Conservation (phyloP, 257 asterid genomes). For the Solanum megistacrolobum region DNA sequence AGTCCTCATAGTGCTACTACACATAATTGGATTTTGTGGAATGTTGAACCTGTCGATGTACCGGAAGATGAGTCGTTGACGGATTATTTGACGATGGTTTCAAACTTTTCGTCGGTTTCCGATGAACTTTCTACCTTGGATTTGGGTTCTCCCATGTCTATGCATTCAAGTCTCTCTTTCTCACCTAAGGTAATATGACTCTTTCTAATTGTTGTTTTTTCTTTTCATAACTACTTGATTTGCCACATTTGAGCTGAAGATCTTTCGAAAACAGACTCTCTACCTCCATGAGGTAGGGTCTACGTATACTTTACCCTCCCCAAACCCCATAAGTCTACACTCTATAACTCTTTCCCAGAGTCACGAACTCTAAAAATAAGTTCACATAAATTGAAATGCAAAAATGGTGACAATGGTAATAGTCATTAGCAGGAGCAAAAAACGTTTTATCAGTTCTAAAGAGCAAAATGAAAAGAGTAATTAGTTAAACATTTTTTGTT, state of each 20-base stretch:
- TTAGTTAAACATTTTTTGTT: not conserved
- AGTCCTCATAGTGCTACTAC: conserved; percentile 36
- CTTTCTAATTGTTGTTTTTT: not conserved
- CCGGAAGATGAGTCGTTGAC: conserved; percentile 58
- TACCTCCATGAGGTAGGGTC: not conserved
- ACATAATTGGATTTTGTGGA: conserved; percentile 72
- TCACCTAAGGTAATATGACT: conserved; percentile 39
- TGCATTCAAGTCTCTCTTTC: conserved; percentile 30
- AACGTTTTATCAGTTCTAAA: not conserved
- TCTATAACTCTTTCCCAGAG: not conserved
- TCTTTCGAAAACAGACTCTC: not conserved
- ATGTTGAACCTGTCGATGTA: conserved; percentile 58
- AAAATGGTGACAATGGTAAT: too few relatives aligned
- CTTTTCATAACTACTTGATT: not conserved
- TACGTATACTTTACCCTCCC: not conserved
- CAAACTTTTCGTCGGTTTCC: conserved; percentile 71
- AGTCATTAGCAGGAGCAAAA: too few relatives aligned
- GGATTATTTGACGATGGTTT: conserved; percentile 66
- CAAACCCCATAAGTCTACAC: not conserved
- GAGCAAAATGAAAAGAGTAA: not conserved
- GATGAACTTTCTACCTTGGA: conserved; percentile 69
- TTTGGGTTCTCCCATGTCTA: conserved; percentile 57
- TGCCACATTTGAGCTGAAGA: not conserved
- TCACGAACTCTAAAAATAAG: not conserved
- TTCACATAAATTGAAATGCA: too few relatives aligned